Percentiles rank a stretch among this genome's conserved stretches.
phyloP scores from a whole-genome alignment of 2,329 filamentous ascomycete genomes.

The Elsinoe australis region DNA sequence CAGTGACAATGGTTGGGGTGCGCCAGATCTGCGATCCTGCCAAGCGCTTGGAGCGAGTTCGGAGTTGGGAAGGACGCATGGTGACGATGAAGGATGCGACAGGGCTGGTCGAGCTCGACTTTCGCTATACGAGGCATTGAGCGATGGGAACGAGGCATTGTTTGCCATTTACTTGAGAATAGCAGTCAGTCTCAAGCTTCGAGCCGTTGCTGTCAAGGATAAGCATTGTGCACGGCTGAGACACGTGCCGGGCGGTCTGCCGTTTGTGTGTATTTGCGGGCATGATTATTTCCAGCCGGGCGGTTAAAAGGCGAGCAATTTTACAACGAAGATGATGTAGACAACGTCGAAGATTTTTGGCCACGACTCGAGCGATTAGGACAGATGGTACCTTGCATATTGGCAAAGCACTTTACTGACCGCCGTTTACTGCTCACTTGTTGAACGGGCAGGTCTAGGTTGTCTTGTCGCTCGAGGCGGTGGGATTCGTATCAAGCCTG shows the following conservation, averaged over 20 bases:
- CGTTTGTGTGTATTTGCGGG: background rate
- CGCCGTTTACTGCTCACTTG: background rate
- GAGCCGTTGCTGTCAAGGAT: background rate
- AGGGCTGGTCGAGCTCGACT: no score
- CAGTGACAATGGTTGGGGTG: constrained; percentile 10
- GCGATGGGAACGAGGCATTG: background rate
- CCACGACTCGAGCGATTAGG: background rate
- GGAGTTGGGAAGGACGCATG: constrained; percentile 7
- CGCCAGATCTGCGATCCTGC: constrained; percentile 5
- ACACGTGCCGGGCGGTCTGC: constrained; percentile 6
- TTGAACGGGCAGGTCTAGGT: background rate
- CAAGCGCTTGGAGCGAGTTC: constrained; percentile 8
- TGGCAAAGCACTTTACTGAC: background rate
- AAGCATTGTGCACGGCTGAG: background rate
- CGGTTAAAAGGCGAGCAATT: constrained; percentile 5
- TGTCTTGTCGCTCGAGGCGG: no score
- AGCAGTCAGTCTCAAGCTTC: background rate
- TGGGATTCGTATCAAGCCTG: no score
- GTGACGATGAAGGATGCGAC: constrained; percentile 6
- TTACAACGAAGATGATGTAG: constrained; percentile 10
- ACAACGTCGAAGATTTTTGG: constrained; percentile 7
- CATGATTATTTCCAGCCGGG: constrained; percentile 8
- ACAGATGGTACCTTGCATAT: no score
- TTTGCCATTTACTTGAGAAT: no score
- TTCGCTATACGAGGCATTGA: no score